Conservation (phyloP, 1,284 basidiomycete species). For the Psilocybe mexicana region DNA sequence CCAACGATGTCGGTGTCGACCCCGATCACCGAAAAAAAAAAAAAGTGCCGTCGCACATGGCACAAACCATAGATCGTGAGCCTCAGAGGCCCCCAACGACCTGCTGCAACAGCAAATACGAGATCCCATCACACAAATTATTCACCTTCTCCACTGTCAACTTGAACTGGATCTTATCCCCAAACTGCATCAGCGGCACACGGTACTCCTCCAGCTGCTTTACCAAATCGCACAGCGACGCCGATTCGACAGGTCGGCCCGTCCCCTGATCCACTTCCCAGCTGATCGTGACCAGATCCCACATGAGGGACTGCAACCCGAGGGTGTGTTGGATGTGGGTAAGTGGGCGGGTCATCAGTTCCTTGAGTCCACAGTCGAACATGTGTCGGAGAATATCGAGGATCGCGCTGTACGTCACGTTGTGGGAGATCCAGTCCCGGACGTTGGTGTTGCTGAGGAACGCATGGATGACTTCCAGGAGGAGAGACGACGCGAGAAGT, state of each 20-base stretch:
- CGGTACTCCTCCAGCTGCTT: slow-evolving; percentile 29
- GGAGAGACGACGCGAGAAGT: slow-evolving; percentile 26
- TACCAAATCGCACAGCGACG: slow-evolving; percentile 27
- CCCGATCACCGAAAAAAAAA: no score
- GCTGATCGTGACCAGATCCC: not conserved
- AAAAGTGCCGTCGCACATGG: no score
- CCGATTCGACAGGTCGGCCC: not conserved
- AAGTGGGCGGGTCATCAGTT: slow-evolving; percentile 22
- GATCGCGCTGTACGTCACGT: slow-evolving; percentile 29
- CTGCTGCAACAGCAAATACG: slow-evolving; percentile 37
- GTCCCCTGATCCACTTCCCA: not conserved
- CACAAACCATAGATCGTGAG: no score
- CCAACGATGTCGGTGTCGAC: no score
- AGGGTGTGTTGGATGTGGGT: slow-evolving; percentile 18
- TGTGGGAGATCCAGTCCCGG: slow-evolving; percentile 33
- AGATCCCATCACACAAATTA: slow-evolving; percentile 34
- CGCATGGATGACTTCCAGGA: slow-evolving; percentile 30
- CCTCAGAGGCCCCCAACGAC: slow-evolving; percentile 12
- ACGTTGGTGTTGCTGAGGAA: slow-evolving; percentile 31
- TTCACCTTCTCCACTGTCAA: slow-evolving; percentile 37
- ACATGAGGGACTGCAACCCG: slow-evolving; percentile 18
- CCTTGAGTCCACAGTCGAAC: slow-evolving; percentile 21
- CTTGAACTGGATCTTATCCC: slow-evolving; percentile 28
- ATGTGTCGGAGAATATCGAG: slow-evolving; percentile 29
- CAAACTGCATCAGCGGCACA: slow-evolving; percentile 27